These are phyloP conservation scores for Torrubiella hemipterigena DNA, from an alignment of 2,329 filamentous ascomycete genomes.

Conservation along the genomic window DNA sequence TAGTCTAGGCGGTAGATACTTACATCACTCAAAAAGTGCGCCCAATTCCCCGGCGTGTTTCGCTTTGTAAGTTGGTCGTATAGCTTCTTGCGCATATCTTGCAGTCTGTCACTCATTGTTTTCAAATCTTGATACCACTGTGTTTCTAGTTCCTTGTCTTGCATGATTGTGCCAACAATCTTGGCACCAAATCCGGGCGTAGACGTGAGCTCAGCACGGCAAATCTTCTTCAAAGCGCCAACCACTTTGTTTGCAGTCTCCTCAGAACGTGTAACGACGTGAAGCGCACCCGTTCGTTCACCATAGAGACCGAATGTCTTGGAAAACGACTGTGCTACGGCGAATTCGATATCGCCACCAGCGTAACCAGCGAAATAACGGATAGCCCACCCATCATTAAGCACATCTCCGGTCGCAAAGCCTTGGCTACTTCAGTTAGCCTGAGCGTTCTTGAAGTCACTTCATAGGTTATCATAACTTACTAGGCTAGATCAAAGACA, in stretches of 20 bases:
- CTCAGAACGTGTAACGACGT: too few relatives aligned
- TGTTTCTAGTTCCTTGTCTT: too few relatives aligned
- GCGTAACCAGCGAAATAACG: slow-evolving; percentile 17
- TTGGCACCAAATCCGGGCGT: too few relatives aligned
- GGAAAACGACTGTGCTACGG: slow-evolving; percentile 21
- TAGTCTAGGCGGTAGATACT: too few relatives aligned
- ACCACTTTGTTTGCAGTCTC: too few relatives aligned
- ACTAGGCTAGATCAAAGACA: slow-evolving; percentile 24
- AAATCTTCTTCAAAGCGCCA: too few relatives aligned
- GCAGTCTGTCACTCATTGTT: not conserved
- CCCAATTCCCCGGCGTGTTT: not conserved
- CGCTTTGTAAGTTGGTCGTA: not conserved
- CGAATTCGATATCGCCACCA: slow-evolving; percentile 10
- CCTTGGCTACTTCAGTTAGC: slow-evolving; percentile 22
- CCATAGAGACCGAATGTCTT: slow-evolving; percentile 26
- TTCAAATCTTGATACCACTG: slow-evolving; percentile 4
- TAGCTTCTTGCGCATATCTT: not conserved
- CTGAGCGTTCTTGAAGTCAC: too few relatives aligned
- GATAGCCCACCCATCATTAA: slow-evolving; percentile 20
- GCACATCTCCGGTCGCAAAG: slow-evolving; percentile 20
- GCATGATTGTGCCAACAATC: too few relatives aligned
- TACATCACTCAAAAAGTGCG: not conserved
- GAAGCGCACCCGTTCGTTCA: slow-evolving; percentile 17
- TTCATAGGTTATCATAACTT: not conserved
- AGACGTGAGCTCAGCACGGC: too few relatives aligned